Percentiles rank a stretch among this genome's conserved stretches.
Evolutionary conservation across 2,329 filamentous ascomycete genomes (phyloP).

Genomic region (Penicillium thymicola): DNA sequence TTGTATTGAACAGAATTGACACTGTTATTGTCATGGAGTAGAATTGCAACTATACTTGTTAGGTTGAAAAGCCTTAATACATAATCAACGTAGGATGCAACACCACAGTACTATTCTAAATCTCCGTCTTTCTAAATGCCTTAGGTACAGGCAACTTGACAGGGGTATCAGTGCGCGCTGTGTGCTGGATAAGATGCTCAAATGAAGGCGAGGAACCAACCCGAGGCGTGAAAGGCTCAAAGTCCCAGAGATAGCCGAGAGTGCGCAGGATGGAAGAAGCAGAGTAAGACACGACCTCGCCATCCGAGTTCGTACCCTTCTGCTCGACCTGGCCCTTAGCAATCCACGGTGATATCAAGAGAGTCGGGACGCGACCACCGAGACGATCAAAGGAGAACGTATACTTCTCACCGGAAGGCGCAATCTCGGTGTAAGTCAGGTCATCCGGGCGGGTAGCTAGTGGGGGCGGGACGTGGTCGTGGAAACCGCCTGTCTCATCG

Average conservation of each 20-base stretch:
- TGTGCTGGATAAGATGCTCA: slow-evolving; percentile 27
- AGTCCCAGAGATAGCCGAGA: slow-evolving; percentile 36
- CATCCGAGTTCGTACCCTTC: slow-evolving; percentile 25
- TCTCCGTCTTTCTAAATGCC: slow-evolving; percentile 10
- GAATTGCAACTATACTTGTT: neutral
- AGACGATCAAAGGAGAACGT: slow-evolving; percentile 30
- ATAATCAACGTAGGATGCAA: neutral
- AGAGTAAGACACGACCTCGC: slow-evolving; percentile 27
- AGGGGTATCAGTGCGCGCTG: slow-evolving; percentile 23
- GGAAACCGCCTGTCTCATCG: slow-evolving; percentile 40
- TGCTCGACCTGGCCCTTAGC: slow-evolving; percentile 31
- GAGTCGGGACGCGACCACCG: slow-evolving; percentile 30
- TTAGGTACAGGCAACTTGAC: slow-evolving; percentile 18
- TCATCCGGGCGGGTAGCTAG: slow-evolving; percentile 34
- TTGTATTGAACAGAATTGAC: no score
- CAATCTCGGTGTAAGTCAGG: slow-evolving; percentile 33
- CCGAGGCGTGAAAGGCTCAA: slow-evolving; percentile 31
- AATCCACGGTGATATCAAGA: slow-evolving; percentile 32
- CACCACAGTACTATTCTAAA: neutral
- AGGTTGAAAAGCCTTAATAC: neutral
- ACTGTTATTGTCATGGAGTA: neutral
- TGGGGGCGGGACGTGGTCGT: slow-evolving; percentile 38
- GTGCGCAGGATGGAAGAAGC: slow-evolving; percentile 30
- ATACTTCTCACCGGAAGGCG: slow-evolving; percentile 26
- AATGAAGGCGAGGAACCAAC: slow-evolving; percentile 29